These are phyloP conservation scores for Curvularia lunata DNA, from an alignment of 2,329 filamentous ascomycete species.

Conservation along the genomic window DNA sequence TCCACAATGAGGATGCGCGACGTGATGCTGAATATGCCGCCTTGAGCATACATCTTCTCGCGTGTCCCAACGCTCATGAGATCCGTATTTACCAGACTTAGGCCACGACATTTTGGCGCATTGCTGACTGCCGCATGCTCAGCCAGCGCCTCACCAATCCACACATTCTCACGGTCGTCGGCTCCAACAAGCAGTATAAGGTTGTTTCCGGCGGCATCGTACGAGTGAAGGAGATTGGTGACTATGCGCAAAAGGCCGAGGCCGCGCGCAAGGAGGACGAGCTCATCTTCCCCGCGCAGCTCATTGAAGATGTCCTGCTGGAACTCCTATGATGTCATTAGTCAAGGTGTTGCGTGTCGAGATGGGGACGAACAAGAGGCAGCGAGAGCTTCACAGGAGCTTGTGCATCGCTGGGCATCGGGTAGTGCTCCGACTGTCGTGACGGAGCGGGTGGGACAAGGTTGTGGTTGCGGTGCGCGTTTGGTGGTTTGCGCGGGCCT, in stretches of 20 bases:
- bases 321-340: slow-evolving; percentile 66
- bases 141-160: slow-evolving; percentile 94
- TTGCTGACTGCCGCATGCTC: slow-evolving; percentile 93
- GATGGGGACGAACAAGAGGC: slow-evolving; percentile 64
- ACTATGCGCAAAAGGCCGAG: slow-evolving; percentile 90
- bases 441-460: slow-evolving; percentile 22
- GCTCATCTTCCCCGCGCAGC: slow-evolving; percentile 81
- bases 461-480: slow-evolving; percentile 28
- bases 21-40: slow-evolving; percentile 94
- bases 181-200: slow-evolving; percentile 88
- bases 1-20: slow-evolving; percentile 95
- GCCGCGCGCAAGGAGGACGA: slow-evolving; percentile 88
- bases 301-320: slow-evolving; percentile 88
- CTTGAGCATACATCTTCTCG: slow-evolving; percentile 88
- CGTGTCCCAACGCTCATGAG: slow-evolving; percentile 83
- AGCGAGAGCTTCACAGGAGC: slow-evolving; percentile 79
- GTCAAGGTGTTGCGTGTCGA: slow-evolving; percentile 11
- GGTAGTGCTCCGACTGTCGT: slow-evolving; percentile 25
- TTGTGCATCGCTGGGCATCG: slow-evolving; percentile 52
- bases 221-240: slow-evolving; percentile 95
- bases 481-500: slow-evolving; percentile 14
- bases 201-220: slow-evolving; percentile 94
- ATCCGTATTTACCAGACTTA: slow-evolving; percentile 94
- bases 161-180: slow-evolving; percentile 90
- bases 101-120: slow-evolving; percentile 78